Evolutionary conservation across 2,329 filamentous ascomycete species (phyloP).

Genomic region (Aspergillus proliferans): DNA sequence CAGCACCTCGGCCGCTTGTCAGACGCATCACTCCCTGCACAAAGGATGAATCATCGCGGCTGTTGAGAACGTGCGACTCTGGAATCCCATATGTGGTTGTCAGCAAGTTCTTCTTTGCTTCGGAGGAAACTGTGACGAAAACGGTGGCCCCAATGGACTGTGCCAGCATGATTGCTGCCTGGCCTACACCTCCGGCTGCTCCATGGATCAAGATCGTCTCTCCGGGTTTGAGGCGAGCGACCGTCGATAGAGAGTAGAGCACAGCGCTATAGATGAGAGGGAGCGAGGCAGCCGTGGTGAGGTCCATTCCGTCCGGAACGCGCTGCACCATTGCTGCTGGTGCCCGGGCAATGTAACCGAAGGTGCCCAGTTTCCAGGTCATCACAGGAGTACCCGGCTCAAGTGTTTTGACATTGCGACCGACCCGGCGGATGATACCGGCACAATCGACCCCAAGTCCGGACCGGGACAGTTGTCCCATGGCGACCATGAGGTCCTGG

Average conservation of each 20-base stretch:
- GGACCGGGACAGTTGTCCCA: not conserved
- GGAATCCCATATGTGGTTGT: constrained; percentile 11
- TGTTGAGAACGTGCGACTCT: constrained; percentile 11
- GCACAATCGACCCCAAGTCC: not conserved
- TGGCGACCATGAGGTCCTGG: not conserved
- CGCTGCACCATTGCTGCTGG: not conserved
- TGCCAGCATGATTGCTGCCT: constrained; percentile 3
- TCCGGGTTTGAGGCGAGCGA: constrained; percentile 8
- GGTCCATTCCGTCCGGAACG: not conserved
- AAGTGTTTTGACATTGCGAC: not conserved
- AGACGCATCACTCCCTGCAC: constrained; percentile 1
- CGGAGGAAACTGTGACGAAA: constrained; percentile 8
- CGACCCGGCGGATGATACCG: not conserved
- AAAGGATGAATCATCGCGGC: constrained; percentile 5
- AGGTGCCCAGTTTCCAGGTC: not conserved
- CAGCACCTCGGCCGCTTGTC: constrained; percentile 8
- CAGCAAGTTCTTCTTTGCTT: constrained; percentile 10
- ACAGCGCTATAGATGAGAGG: constrained; percentile 6
- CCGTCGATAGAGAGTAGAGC: constrained; percentile 7
- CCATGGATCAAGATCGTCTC: constrained; percentile 11
- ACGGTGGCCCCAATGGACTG: constrained; percentile 8
- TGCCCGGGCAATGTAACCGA: not conserved
- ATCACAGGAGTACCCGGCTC: not conserved
- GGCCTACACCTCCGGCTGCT: constrained; percentile 7
- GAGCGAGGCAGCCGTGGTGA: not conserved